Conservation (phyloP, 2,329 filamentous ascomycete species). For the Stromatinia cepivora region DNA sequence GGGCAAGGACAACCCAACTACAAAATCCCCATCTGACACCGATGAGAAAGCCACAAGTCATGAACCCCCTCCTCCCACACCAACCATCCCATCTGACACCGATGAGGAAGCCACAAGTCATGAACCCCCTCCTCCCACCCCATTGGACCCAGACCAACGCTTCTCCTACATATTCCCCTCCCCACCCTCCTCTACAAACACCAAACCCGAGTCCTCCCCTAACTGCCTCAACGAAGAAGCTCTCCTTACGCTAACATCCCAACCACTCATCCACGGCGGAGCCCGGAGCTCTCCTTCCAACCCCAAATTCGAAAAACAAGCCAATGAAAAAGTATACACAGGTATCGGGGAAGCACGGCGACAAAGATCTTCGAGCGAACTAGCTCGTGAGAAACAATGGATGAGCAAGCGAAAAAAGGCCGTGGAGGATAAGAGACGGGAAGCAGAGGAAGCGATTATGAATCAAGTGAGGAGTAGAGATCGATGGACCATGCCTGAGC, state of each 20-base stretch:
- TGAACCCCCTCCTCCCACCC: not conserved
- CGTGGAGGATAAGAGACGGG: not conserved
- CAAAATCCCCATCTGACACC: too few relatives aligned
- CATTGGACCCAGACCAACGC: not conserved
- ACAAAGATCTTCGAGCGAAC: not conserved
- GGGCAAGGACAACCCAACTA: too few relatives aligned
- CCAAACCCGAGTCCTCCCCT: not conserved
- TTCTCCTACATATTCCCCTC: not conserved
- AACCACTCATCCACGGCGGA: conserved; percentile 6
- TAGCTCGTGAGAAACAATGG: not conserved
- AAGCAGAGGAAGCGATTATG: not conserved
- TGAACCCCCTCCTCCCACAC: not conserved
- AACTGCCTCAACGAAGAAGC: not conserved
- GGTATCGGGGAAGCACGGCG: not conserved
- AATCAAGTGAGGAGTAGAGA: not conserved
- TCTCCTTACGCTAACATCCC: conserved; percentile 1
- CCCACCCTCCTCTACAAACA: not conserved
- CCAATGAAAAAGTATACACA: not conserved
- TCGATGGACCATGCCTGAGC: not conserved
- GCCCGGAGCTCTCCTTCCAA: not conserved
- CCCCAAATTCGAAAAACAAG: too few relatives aligned
- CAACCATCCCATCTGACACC: not conserved
- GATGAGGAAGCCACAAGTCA: not conserved
- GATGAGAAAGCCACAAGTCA: not conserved
- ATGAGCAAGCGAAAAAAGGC: not conserved